Evolutionary conservation across 2,329 filamentous ascomycete genomes (phyloP).

Genomic region (Penicillium freii): DNA sequence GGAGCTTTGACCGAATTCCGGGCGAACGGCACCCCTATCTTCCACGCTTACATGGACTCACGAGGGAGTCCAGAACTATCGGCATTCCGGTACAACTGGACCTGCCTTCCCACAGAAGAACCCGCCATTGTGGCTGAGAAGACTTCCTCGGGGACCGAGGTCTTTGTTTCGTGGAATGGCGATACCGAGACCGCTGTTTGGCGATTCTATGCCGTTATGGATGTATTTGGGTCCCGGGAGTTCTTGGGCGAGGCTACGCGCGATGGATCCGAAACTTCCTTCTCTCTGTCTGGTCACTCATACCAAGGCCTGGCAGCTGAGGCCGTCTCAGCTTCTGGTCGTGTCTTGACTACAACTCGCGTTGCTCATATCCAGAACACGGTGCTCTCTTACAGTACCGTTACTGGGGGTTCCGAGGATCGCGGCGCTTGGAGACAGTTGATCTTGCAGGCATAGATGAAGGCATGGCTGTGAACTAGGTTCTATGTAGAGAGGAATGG

Average conservation of each 20-base stretch:
- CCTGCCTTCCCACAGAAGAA: slow-evolving; percentile 35
- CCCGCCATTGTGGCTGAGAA: slow-evolving; percentile 40
- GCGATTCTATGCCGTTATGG: slow-evolving; percentile 49
- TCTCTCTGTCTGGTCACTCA: slow-evolving; percentile 19
- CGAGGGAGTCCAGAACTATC: slow-evolving; percentile 41
- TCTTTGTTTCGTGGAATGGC: slow-evolving; percentile 59
- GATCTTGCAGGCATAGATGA: slow-evolving; percentile 11
- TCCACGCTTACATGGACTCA: slow-evolving; percentile 46
- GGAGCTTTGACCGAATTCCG: slow-evolving; percentile 43
- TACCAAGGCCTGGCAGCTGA: slow-evolving; percentile 45
- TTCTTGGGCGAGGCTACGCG: slow-evolving; percentile 30
- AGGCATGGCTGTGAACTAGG: neutral
- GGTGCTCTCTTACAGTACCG: slow-evolving; percentile 17
- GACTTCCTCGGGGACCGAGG: slow-evolving; percentile 31
- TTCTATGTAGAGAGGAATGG: neutral
- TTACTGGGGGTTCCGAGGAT: neutral
- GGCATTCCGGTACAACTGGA: slow-evolving; percentile 44
- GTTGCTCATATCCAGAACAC: slow-evolving; percentile 22
- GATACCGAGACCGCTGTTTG: slow-evolving; percentile 49
- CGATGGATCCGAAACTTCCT: slow-evolving; percentile 32
- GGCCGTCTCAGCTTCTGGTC: slow-evolving; percentile 28
- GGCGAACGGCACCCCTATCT: slow-evolving; percentile 35
- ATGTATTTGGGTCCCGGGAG: slow-evolving; percentile 25
- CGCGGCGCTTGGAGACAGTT: slow-evolving; percentile 9
- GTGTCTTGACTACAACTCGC: slow-evolving; percentile 28